Evolutionary conservation across 495 filamentous ascomycete species (phyloP).

Genomic region (Neurospora tetrasperma): DNA sequence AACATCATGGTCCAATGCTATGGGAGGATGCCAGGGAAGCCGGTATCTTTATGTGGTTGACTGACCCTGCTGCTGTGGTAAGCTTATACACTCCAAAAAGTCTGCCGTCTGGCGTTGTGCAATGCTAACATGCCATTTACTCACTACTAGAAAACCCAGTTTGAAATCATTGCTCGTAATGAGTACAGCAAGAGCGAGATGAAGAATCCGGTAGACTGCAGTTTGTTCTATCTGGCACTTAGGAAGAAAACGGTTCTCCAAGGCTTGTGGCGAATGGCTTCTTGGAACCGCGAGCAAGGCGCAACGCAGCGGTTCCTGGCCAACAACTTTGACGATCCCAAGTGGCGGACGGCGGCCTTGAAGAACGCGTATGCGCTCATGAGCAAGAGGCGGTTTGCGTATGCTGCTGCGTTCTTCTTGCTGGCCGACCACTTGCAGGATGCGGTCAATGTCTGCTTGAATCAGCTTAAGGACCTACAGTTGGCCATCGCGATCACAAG

Average conservation of each 20-base stretch:
- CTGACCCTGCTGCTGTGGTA: slow-evolving; percentile 65
- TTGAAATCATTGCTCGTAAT: slow-evolving; percentile 82
- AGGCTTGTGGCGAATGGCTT: slow-evolving; percentile 92
- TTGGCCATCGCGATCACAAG: slow-evolving; percentile 85
- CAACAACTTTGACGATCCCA: slow-evolving; percentile 77
- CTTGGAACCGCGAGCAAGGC: slow-evolving; percentile 76
- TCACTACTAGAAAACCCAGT: slow-evolving; percentile 54
- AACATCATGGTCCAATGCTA: slow-evolving; percentile 64
- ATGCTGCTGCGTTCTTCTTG: slow-evolving; percentile 93
- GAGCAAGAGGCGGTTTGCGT: slow-evolving; percentile 84
- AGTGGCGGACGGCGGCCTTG: slow-evolving; percentile 82
- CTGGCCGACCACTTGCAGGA: slow-evolving; percentile 78
- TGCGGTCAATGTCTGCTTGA: slow-evolving; percentile 73
- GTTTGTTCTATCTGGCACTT: slow-evolving; percentile 81
- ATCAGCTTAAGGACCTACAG: slow-evolving; percentile 77
- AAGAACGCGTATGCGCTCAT: slow-evolving; percentile 98
- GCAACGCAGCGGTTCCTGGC: slow-evolving; percentile 66
- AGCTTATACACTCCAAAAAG: slow-evolving; percentile 16
- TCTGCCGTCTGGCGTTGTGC: background rate
- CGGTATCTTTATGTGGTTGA: slow-evolving; percentile 93
- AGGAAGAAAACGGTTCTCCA: slow-evolving; percentile 85
- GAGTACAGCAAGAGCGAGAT: slow-evolving; percentile 83
- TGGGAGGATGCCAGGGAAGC: slow-evolving; percentile 82
- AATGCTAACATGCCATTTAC: background rate
- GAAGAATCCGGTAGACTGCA: slow-evolving; percentile 91